Base-by-base conservation (phyloP, 1,284 basidiomycete genomes). In the Anthracocystis panici-leucophaei region DNA sequence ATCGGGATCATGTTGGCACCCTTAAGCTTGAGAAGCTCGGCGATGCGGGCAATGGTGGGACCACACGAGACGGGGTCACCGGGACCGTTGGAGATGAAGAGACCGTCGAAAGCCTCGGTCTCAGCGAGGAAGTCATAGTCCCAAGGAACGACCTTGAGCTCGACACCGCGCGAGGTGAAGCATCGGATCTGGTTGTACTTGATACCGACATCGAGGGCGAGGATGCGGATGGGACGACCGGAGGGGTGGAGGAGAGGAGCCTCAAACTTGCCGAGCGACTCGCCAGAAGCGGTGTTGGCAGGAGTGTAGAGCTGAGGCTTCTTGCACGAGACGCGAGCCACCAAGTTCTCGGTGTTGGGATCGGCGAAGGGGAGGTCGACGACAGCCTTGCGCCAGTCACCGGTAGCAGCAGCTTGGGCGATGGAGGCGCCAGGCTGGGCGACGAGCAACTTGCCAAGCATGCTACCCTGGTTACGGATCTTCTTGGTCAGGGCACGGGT, bases 171-270 rank as follows among this genome's bases (percentile, higher is more conserved):
- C 58, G 91, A 89, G 56, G 91, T 91, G 88, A 99, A 97, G 88
- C 96, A 99, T 50, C 97, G 91, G 80, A 99, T 96, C 87, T 99
- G 97, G 87, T 99, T 99, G 88, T 92, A 96, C 88, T 99, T 99
- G 93, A 99, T 98, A 46, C 97, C 97, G 59, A 99, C 95, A 86
- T 99, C 97, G 63, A 99, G 88, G 5, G 94, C 94, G 23, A 99
- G 84, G 53, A 99, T 90, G 71, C 97, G 92, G 41, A 99, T 85
- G 1, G 91, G 88, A 54, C 95, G 91, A 23, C 88, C 89, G 2
- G 91, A 91, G 2, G 94, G 93, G 86, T 99, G 94, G 55, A 91
- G 84, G 67, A 89, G 89, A 8, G 85, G 85, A 40, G 86, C 86
- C 35, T 75, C 66, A 27, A 53, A 69, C 56, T 78, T 80, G 46